These are phyloP conservation scores for Lactarius indigo DNA, from an alignment of 768 basidiomycete species.

Conservation along the genomic window DNA sequence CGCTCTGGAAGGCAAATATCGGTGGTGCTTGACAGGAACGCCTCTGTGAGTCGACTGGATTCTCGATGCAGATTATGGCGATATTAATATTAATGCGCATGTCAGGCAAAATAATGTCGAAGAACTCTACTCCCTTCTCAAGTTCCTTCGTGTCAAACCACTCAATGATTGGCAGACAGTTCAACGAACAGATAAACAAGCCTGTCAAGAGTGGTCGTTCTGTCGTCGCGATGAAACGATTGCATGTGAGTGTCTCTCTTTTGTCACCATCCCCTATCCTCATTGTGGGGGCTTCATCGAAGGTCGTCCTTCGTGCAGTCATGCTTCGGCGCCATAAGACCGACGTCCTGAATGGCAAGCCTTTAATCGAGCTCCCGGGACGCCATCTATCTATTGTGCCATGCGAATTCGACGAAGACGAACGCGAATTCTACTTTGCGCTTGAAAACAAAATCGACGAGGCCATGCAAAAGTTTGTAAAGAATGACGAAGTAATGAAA, in stretches of 20 bases:
- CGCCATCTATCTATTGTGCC: conserved; percentile 67
- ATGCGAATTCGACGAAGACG: conserved; percentile 73
- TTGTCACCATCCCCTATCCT: not conserved
- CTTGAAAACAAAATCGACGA: conserved; percentile 65
- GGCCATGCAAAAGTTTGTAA: conserved; percentile 55
- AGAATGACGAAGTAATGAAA: conserved; percentile 45
- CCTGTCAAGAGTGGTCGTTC: conserved; percentile 72
- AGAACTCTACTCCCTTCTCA: conserved; percentile 85
- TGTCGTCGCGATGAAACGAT: conserved; percentile 71
- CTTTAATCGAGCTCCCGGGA: conserved; percentile 75
- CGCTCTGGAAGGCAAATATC: conserved; percentile 68
- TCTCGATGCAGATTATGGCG: not conserved
- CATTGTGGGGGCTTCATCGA: not conserved
- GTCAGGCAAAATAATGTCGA: conserved; percentile 57
- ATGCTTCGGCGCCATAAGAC: conserved; percentile 90
- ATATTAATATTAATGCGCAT: not conserved
- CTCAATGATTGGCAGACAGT: conserved; percentile 74
- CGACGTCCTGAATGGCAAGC: conserved; percentile 70
- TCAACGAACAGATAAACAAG: conserved; percentile 73
- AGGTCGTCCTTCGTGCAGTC: conserved; percentile 78
- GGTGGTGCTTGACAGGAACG: conserved; percentile 88
- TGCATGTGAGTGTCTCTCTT: conserved; percentile 53
- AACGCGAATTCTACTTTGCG: conserved; percentile 74
- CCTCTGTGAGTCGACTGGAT: conserved; percentile 48
- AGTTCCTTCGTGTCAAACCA: conserved; percentile 82